Percentiles rank a stretch among this genome's conserved stretches.
Conservation (phyloP, 2,329 filamentous ascomycete species). For the Xylaria sp. region DNA sequence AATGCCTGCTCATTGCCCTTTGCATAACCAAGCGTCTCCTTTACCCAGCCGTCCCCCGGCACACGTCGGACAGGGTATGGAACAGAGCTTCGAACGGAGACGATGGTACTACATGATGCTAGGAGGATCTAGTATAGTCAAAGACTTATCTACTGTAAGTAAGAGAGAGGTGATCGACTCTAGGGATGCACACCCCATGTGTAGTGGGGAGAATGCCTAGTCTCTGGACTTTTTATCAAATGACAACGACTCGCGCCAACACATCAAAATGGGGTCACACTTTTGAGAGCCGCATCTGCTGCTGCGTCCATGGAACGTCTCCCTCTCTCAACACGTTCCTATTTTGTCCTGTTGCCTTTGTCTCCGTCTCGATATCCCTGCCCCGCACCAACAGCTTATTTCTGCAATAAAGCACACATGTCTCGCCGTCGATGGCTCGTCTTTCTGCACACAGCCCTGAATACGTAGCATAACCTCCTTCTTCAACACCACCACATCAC, state of each 20-base stretch:
- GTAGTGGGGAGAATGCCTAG: constrained; percentile 67
- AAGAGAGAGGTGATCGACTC: constrained; percentile 53
- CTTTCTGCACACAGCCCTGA: constrained; percentile 55
- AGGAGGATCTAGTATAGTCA: constrained; percentile 38
- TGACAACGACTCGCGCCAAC: constrained; percentile 87
- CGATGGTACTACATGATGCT: constrained; percentile 37
- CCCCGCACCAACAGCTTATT: constrained; percentile 57
- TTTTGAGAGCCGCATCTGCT: constrained; percentile 69
- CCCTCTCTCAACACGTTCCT: constrained; percentile 41
- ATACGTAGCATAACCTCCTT: constrained; percentile 55
- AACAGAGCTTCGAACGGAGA: constrained; percentile 35
- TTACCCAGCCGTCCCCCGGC: constrained; percentile 41
- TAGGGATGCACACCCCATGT: constrained; percentile 56
- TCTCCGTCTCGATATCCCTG: constrained; percentile 52
- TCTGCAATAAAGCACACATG: constrained; percentile 71
- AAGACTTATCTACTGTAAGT: constrained; percentile 52
- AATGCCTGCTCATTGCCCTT: constrained; percentile 43
- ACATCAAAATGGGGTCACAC: constrained; percentile 80
- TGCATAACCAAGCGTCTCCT: constrained; percentile 47
- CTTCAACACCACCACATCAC: constrained; percentile 48
- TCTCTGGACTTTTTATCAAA: constrained; percentile 71
- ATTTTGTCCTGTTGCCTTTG: constrained; percentile 44
- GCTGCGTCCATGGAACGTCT: constrained; percentile 63
- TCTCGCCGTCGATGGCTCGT: constrained; percentile 62
- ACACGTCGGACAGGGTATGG: constrained; percentile 42